Evolutionary conservation across 805 yeast species (phyloP), one percentile per base, ranked within the genome.

Genomic region (Komagataella mondaviorum): DNA sequence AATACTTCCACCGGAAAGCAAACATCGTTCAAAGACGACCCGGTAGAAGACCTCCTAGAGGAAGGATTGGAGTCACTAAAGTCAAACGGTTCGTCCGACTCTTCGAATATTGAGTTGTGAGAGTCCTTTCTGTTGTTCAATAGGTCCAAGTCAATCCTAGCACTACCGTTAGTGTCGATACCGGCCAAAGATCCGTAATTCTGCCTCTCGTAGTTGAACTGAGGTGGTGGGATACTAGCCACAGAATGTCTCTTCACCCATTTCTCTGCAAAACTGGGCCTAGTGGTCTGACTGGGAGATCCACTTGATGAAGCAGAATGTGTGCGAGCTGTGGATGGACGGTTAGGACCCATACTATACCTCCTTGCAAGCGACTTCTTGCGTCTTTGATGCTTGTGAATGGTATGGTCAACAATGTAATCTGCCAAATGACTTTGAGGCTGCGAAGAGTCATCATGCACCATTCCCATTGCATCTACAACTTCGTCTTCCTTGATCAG

Each of bases 11-110:
- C 72, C 0, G 96, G 96, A 64, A 88, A 80, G 61, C 96, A 91
- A 23, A 91, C 99, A 66, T 91, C 99, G 62, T 85, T 90, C 53
- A 91, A 68, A 1, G 96, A 86, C 0, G 95, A 82, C 45, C 80
- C 77, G 51, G 77, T 80, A 44, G 82, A 73, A 45, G 78, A 69
- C 53, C 85, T 71, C 49, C 85, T 75, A 20, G 83, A 75, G 3
- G 80, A 70, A 4, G 88, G 88, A 57, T 81, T 80, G n/a, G 86
- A 81, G 14, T 44, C 23, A 20, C 23, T 17, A n/a, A 44, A 44
- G 12, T 44, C 46, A 18, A 44, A 44, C 10, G 46, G 20, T 4
- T 20, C 23, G 16, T 44, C 46, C 10, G 18, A 12, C 14, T 44
- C 14, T 44, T 44, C 20, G n/a, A 44, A 44, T n/a, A 44, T 17